Base-by-base conservation (phyloP, 257 asterid genomes). In the Fraxinus quadrangulata region DNA sequence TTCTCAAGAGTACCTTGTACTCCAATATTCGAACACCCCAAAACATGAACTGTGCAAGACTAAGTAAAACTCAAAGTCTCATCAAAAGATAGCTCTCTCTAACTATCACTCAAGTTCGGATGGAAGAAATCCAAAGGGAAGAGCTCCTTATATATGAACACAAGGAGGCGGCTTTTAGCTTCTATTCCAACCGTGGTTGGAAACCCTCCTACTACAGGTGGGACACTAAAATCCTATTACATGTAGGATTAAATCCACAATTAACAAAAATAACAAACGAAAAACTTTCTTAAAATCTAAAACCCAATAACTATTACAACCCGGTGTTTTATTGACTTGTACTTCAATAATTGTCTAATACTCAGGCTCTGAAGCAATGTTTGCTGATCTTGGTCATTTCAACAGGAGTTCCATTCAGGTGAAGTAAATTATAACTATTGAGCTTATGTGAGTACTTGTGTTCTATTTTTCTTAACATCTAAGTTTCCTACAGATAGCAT, bases 371-470 rank as follows among this genome's bases (percentile, higher is more conserved):
- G 87, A 84, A 76, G 87, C 87, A 21, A 74, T 84, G 87, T 84
- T 84, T 56, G 87, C 87, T 70, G 87, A 84, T 72, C 85, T 84
- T 61, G 87, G 85, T 74, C 87, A 84, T 78, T 84, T 84, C 68
- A 79, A 75, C 71, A 67, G 56, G 56, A 75, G 76, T 66, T 84
- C 85, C 70, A 84, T 84, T 72, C 87, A 84, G 85, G 87, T 84
- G 70, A 73, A 23, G 3, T 31, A 19, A 63, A 54, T 39, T n/a
- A 28, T 13, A 19, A 67, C 28, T 26, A 4, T 6, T 40, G n/a
- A 34, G 37, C 2, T 45, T 51, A 1, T 6, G 13, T n/a, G 66
- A 30, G 54, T n/a, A 23, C 11, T 11, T 31, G 17, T 77, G 30
- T 26, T 54, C 37, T 17, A 24, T 54, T 42, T 3, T 51, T 39